Evolutionary conservation across 176 grass and related monocot genomes (phyloP).

Genomic region (Chloris gayana): DNA sequence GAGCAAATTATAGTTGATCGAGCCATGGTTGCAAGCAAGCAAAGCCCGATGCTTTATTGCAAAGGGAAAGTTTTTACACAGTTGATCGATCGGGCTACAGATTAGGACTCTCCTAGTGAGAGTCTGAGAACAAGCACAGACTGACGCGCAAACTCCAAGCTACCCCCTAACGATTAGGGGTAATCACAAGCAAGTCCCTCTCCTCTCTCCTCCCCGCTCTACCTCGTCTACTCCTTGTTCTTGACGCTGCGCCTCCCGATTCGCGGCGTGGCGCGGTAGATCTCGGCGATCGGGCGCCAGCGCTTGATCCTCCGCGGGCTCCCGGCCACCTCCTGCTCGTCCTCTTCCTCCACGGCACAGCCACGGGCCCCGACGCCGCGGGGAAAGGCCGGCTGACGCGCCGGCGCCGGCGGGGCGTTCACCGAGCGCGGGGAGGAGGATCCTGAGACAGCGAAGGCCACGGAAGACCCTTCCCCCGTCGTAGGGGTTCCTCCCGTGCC

Average conservation of each 20-base stretch:
- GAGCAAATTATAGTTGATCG: neutral
- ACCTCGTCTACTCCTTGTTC: conserved; percentile 32
- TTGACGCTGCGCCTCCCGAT: conserved; percentile 31
- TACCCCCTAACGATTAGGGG: conserved; percentile 36
- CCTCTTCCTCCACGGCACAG: conserved; percentile 18
- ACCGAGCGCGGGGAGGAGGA: conserved; percentile 48
- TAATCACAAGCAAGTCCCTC: conserved; percentile 39
- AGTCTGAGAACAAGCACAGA: conserved; percentile 24
- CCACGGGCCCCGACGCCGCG: neutral
- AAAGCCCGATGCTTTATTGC: conserved; percentile 32
- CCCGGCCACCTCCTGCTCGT: conserved; percentile 30
- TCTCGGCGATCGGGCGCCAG: conserved; percentile 52
- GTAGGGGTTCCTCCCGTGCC: neutral
- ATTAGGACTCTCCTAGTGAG: neutral
- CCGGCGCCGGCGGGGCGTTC: conserved; percentile 9
- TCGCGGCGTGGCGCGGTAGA: conserved; percentile 48
- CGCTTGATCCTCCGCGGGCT: conserved; percentile 45
- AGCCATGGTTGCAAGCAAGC: conserved; percentile 6
- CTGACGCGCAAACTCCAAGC: conserved; percentile 13
- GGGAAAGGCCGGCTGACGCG: neutral
- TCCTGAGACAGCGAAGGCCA: neutral
- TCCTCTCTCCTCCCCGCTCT: conserved; percentile 23
- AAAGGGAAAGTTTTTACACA: conserved; percentile 30
- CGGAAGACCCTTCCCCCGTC: neutral
- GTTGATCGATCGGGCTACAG: conserved; percentile 20